Evolutionary conservation across 768 basidiomycete species (phyloP).

Genomic region (Tylopilus intermedius): DNA sequence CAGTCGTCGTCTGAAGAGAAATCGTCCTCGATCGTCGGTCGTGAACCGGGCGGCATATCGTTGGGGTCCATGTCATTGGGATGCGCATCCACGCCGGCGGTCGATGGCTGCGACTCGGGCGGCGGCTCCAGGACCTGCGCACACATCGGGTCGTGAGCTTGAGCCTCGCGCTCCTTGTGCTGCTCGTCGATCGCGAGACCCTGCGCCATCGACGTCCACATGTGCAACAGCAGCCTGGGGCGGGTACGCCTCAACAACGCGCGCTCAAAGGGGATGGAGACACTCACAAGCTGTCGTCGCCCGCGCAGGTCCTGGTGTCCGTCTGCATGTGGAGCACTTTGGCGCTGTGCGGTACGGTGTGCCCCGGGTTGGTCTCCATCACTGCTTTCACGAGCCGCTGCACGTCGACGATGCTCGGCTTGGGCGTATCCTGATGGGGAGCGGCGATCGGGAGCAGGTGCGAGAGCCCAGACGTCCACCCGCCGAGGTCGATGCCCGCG

Average conservation of each 20-base stretch:
- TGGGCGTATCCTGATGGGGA: background rate
- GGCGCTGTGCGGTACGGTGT: conserved; percentile 30
- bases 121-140: conserved; percentile 13
- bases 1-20: conserved; percentile 15
- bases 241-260: background rate
- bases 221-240: conserved; percentile 36
- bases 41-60: background rate
- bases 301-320: conserved; percentile 41
- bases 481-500: conserved; percentile 38
- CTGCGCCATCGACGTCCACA: conserved; percentile 46
- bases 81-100: no score
- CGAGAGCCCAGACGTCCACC: conserved; percentile 39
- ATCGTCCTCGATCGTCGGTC: conserved; percentile 14
- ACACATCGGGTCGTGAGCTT: conserved; percentile 8
- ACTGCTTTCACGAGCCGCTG: conserved; percentile 31
- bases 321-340: conserved; percentile 30
- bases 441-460: conserved; percentile 10
- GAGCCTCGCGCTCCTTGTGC: conserved; percentile 16
- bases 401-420: no score
- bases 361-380: conserved; percentile 32
- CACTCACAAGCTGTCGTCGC: conserved; percentile 48
- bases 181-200: conserved; percentile 46
- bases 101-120: background rate
- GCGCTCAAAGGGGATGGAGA: no score
- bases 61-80: no score